Evolutionary conservation across 768 basidiomycete genomes (phyloP).

Genomic region (Suillus sp.): DNA sequence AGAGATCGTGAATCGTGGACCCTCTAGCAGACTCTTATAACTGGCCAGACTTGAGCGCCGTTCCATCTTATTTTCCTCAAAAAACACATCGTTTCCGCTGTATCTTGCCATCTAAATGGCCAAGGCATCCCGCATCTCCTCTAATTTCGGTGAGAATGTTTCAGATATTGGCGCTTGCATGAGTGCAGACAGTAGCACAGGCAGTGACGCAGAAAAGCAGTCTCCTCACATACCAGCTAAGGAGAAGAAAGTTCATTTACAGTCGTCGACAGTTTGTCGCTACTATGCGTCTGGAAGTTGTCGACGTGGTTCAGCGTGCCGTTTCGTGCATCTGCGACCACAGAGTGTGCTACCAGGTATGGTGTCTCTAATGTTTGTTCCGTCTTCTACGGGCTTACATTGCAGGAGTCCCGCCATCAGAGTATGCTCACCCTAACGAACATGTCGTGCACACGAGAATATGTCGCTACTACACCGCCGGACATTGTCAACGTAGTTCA

Average conservation of each 20-base stretch:
- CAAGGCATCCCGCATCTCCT: not conserved
- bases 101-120: slow-evolving; percentile 1
- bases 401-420: not conserved
- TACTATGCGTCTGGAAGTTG: slow-evolving; percentile 30
- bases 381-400: not conserved
- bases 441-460: not conserved
- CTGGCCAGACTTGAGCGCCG: not conserved
- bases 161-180: not conserved
- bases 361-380: not conserved
- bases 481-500: slow-evolving; percentile 30
- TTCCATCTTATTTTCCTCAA: not conserved
- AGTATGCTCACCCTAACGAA: not conserved
- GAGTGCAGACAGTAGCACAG: not conserved
- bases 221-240: not conserved
- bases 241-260: not conserved
- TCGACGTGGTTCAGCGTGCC: slow-evolving; percentile 32
- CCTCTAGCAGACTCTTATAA: not conserved
- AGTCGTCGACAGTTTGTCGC: slow-evolving; percentile 20
- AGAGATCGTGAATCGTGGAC: not conserved
- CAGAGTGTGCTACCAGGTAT: not conserved
- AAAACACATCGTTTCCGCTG: not conserved
- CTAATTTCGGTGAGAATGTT: not conserved
- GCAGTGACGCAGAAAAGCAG: too few relatives aligned
- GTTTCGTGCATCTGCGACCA: slow-evolving; percentile 24
- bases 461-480: slow-evolving; percentile 18